Evolutionary conservation across 1,284 basidiomycete species (phyloP).

Genomic region (Ustilago bromivora): DNA sequence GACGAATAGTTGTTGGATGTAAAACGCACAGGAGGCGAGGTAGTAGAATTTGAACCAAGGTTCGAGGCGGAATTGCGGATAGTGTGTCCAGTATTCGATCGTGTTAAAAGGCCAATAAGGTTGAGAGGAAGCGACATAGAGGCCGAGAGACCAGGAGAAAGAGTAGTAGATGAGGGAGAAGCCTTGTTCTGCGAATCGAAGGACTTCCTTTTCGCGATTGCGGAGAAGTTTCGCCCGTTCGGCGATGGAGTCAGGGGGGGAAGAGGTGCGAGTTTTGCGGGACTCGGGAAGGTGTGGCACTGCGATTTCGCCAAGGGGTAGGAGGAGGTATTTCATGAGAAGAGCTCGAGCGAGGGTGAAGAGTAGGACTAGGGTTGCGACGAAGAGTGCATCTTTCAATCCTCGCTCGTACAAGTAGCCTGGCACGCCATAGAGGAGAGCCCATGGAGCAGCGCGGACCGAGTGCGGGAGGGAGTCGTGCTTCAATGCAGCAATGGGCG

Average conservation of each 20-base stretch:
- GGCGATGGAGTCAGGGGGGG: constrained; percentile 12
- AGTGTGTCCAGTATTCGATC: constrained; percentile 80
- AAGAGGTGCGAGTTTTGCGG: constrained; percentile 23
- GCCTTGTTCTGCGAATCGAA: constrained; percentile 93
- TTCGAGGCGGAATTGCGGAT: constrained; percentile 84
- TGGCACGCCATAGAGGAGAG: constrained; percentile 39
- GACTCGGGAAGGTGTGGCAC: constrained; percentile 34
- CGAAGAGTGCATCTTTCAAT: constrained; percentile 57
- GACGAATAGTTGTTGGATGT: constrained; percentile 89
- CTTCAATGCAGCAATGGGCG: constrained; percentile 38
- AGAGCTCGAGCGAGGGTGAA: constrained; percentile 57
- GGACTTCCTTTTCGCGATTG: constrained; percentile 76
- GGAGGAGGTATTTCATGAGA: constrained; percentile 55
- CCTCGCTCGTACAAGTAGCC: constrained; percentile 52
- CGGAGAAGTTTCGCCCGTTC: constrained; percentile 51
- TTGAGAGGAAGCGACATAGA: constrained; percentile 81
- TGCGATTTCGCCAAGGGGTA: constrained; percentile 50
- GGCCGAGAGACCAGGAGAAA: constrained; percentile 80
- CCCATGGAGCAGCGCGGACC: constrained; percentile 36
- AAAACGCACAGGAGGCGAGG: constrained; percentile 90
- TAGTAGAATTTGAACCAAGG: constrained; percentile 72
- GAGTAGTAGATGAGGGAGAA: constrained; percentile 88
- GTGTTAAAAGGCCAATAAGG: constrained; percentile 79
- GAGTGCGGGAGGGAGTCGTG: constrained; percentile 20
- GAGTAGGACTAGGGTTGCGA: constrained; percentile 58